Percentiles rank a stretch among this genome's conserved stretches.
Evolutionary conservation across 192 early-diverging fungal species (phyloP).

Genomic region (Linnemannia schmuckeri): DNA sequence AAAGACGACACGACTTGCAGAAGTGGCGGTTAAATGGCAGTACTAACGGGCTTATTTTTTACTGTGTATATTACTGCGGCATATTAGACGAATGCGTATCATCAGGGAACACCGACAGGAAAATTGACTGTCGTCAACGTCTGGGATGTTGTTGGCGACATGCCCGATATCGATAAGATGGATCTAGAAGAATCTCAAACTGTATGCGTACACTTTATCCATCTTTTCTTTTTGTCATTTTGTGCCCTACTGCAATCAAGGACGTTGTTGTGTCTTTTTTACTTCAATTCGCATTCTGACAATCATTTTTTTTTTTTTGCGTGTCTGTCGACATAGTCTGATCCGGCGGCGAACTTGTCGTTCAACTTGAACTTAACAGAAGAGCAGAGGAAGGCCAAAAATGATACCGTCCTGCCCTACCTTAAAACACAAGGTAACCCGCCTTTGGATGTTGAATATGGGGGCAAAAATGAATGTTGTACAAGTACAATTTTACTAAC

Average conservation of each 20-base stretch:
- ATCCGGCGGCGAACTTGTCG: constrained; percentile 83
- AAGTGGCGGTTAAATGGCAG: too few species aligned
- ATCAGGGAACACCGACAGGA: constrained; percentile 38
- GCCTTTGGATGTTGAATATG: constrained; percentile 17
- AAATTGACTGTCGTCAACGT: constrained; percentile 31
- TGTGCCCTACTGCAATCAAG: not conserved
- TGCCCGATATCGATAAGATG: constrained; percentile 49
- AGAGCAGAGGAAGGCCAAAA: constrained; percentile 80
- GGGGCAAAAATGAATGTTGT: not conserved
- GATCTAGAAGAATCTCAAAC: constrained; percentile 44
- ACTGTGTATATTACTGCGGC: not conserved
- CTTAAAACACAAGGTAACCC: constrained; percentile 70
- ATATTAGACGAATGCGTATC: constrained; percentile 55
- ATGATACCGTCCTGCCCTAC: constrained; percentile 85
- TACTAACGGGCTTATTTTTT: not conserved
- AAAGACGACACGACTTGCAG: too few species aligned
- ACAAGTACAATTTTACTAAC: not conserved
- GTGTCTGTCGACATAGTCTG: constrained; percentile 39
- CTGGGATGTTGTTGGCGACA: constrained; percentile 44
- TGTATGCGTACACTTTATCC: constrained; percentile 5
- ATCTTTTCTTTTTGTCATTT: not conserved
- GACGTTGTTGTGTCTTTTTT: not conserved
- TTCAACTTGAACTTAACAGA: constrained; percentile 91
- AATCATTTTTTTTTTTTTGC: not conserved
- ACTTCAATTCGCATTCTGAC: not conserved